Percentiles rank a stretch among this genome's conserved stretches.
These are phyloP conservation scores for sweet orange (Citrus sinensis) DNA, from an alignment of 345 rosid species.

Conservation along the genomic window DNA sequence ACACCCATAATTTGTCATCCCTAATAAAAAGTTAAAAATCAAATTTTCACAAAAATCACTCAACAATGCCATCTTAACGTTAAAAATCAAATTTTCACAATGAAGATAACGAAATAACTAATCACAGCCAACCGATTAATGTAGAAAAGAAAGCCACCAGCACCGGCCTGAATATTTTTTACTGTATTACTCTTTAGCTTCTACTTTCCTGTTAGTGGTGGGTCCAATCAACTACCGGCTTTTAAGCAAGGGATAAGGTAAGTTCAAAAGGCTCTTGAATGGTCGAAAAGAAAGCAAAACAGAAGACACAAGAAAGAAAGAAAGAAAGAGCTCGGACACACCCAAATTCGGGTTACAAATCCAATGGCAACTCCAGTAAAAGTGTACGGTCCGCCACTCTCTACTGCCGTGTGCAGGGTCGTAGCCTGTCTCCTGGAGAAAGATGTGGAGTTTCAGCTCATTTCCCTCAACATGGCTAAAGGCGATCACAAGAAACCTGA, in stretches of 20 bases:
- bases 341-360: no score
- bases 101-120: no score
- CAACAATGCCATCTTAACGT: no score
- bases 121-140: no score
- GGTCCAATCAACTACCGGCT: background rate
- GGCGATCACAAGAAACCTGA: conserved; percentile 67
- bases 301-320: background rate
- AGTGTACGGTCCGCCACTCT: conserved; percentile 57
- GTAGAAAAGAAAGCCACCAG: no score
- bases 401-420: conserved; percentile 66
- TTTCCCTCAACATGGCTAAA: conserved; percentile 48
- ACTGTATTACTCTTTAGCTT: no score
- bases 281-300: conserved; percentile 9
- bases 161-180: no score
- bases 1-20: no score
- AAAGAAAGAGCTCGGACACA: background rate
- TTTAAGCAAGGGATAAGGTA: conserved; percentile 24
- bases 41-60: no score
- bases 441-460: conserved; percentile 60
- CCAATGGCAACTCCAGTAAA: conserved; percentile 57
- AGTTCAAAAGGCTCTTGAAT: background rate
- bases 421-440: conserved; percentile 59
- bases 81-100: no score
- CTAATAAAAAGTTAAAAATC: no score
- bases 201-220: background rate